These are phyloP conservation scores for Camellia oleifera DNA, from an alignment of 179 eudicot genomes.

Conservation along the genomic window DNA sequence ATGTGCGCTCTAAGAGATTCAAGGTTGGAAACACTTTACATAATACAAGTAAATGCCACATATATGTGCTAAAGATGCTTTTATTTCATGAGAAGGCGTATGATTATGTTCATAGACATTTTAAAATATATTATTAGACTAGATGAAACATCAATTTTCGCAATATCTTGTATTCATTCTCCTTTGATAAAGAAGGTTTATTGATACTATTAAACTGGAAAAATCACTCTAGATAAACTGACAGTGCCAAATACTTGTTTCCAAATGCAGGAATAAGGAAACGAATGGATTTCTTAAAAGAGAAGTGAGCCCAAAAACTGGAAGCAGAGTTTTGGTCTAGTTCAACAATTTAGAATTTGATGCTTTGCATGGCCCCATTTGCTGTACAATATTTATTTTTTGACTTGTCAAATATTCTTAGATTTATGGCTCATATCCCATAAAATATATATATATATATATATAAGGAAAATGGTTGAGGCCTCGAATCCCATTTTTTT, in stretches of 20 bases:
- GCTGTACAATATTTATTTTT: not conserved
- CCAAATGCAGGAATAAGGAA: slow-evolving; percentile 17
- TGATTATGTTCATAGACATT: no score
- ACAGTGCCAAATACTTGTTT: not conserved
- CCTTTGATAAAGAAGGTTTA: not conserved
- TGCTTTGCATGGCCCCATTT: not conserved
- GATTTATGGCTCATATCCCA: not conserved
- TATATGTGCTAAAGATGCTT: no score
- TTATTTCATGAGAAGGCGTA: no score
- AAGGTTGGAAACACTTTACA: slow-evolving; percentile 39
- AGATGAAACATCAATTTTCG: no score
- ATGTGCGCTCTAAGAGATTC: slow-evolving; percentile 58
- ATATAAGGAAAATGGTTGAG: no score
- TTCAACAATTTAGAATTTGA: no score
- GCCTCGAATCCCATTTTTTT: no score
- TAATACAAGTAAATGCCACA: not conserved
- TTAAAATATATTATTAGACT: no score
- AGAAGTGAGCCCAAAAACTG: not conserved
- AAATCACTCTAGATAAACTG: not conserved
- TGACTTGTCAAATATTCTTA: not conserved
- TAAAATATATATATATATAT: not conserved
- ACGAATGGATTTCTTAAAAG: not conserved
- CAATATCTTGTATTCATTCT: not conserved
- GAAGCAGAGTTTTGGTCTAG: no score
- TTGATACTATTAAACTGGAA: not conserved